Percentiles rank a stretch among this genome's conserved stretches.
These are phyloP conservation scores for Cylindrotheca closterium DNA, from an alignment of 108 stramenopile species.

Conservation along the genomic window DNA sequence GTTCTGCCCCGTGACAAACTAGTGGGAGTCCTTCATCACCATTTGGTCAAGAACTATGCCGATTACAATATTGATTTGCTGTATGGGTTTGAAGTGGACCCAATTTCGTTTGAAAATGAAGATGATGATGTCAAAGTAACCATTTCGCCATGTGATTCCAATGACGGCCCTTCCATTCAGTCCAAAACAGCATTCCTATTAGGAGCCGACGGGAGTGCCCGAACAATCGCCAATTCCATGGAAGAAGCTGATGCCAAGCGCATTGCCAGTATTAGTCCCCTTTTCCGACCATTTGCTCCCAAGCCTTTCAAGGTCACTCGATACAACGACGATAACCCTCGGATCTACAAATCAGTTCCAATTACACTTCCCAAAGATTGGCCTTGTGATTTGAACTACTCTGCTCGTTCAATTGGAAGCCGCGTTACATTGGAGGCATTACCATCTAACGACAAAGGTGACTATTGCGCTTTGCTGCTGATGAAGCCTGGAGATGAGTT, in stretches of 20 bases:
- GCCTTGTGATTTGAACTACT: constrained; percentile 65
- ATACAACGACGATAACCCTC: constrained; percentile 47
- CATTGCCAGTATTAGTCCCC: constrained; percentile 13
- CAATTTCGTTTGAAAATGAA: constrained; percentile 27
- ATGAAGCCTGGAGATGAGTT: constrained; percentile 55
- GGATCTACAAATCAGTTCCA: constrained; percentile 76
- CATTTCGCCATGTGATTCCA: constrained; percentile 14
- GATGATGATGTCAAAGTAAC: constrained; percentile 18
- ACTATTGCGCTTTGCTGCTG: constrained; percentile 62
- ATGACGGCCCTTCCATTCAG: not conserved
- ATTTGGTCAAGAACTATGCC: constrained; percentile 35
- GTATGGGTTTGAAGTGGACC: constrained; percentile 42
- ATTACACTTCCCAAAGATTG: constrained; percentile 49
- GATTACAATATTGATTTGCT: constrained; percentile 36
- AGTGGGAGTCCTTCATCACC: constrained; percentile 45
- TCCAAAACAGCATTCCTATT: constrained; percentile 30
- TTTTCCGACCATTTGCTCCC: constrained; percentile 20
- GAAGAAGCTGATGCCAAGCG: constrained; percentile 32
- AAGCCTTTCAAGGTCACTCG: constrained; percentile 38
- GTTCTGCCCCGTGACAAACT: constrained; percentile 62
- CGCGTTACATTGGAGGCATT: constrained; percentile 71
- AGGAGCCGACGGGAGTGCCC: constrained; percentile 51
- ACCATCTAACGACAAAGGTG: constrained; percentile 51
- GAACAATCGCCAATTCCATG: constrained; percentile 53
- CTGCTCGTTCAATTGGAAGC: constrained; percentile 45